phyloP scores from a whole-genome alignment of 768 basidiomycete species.

The Naganishia antarctica region DNA sequence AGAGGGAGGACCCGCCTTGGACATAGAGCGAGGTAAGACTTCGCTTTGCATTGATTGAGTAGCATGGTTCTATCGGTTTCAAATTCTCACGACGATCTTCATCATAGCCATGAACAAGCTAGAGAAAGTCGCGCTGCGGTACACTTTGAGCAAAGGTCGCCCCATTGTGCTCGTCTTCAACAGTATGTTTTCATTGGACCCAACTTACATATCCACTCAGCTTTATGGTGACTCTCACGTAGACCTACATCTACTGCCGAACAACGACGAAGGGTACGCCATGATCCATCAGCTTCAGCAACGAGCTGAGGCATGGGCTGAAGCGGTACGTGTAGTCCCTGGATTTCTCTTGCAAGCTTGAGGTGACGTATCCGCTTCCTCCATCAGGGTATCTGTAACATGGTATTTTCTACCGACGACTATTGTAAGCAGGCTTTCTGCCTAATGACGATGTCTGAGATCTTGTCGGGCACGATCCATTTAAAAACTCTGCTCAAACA shows the following conservation, averaged over 20 bases:
- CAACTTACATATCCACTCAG: too few species aligned
- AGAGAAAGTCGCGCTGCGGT: slow-evolving; percentile 69
- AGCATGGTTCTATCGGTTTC: too few species aligned
- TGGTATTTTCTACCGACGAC: slow-evolving; percentile 75
- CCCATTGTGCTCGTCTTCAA: slow-evolving; percentile 78
- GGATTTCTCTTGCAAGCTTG: background rate
- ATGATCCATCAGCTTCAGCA: slow-evolving; percentile 83
- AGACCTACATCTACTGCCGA: slow-evolving; percentile 52
- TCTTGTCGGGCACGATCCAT: too few species aligned
- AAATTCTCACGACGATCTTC: too few species aligned
- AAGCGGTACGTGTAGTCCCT: slow-evolving; percentile 50
- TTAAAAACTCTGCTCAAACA: too few species aligned
- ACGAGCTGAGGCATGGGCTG: slow-evolving; percentile 78
- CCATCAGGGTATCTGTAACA: slow-evolving; percentile 62
- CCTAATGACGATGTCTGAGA: too few species aligned
- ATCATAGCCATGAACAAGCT: slow-evolving; percentile 69
- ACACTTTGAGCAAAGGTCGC: slow-evolving; percentile 57
- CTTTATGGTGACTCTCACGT: background rate
- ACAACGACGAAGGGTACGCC: slow-evolving; percentile 69
- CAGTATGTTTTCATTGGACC: slow-evolving; percentile 58
- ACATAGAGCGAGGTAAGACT: slow-evolving; percentile 71
- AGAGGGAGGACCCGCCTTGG: slow-evolving; percentile 75
- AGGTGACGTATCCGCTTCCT: slow-evolving; percentile 9
- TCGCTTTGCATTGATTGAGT: too few species aligned
- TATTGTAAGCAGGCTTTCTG: slow-evolving; percentile 54